Evolutionary conservation across 768 basidiomycete genomes (phyloP).

Genomic region (Epithele typhae): DNA sequence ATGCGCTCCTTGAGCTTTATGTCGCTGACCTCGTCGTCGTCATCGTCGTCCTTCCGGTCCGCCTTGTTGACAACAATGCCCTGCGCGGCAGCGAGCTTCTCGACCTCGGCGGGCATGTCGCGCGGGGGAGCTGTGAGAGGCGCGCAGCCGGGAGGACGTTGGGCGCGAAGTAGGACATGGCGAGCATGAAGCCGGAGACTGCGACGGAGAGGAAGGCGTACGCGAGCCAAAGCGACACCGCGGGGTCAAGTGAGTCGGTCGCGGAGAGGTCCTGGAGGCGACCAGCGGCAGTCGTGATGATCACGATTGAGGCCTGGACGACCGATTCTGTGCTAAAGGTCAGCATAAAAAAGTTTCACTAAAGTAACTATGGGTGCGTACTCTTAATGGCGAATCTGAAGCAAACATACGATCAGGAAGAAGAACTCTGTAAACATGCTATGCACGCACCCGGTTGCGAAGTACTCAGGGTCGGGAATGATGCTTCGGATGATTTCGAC

Average conservation of each 20-base stretch:
- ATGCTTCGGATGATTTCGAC: constrained; percentile 37
- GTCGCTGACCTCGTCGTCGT: constrained; percentile 17
- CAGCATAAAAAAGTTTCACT: too few relatives aligned
- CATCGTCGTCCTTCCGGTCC: constrained; percentile 14
- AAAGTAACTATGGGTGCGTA: too few relatives aligned
- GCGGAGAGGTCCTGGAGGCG: constrained; percentile 35
- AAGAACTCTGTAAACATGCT: not conserved
- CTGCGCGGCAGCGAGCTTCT: constrained; percentile 21
- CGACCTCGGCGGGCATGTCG: constrained; percentile 26
- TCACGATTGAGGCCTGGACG: constrained; percentile 38
- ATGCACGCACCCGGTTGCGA: constrained; percentile 32
- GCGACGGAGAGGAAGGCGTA: constrained; percentile 35
- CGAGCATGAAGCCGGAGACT: constrained; percentile 30
- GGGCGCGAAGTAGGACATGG: constrained; percentile 24
- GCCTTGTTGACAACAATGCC: constrained; percentile 13
- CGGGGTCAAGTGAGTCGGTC: constrained; percentile 32
- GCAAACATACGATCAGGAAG: constrained; percentile 1
- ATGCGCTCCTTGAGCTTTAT: constrained; percentile 24
- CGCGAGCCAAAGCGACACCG: constrained; percentile 35
- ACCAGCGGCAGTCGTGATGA: constrained; percentile 39
- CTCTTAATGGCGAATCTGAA: constrained; percentile 38
- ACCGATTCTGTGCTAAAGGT: constrained; percentile 30
- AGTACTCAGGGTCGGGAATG: constrained; percentile 38
- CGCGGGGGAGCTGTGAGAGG: constrained; percentile 34
- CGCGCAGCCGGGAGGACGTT: constrained; percentile 34